Evolutionary conservation across 1,139 yeast species (phyloP).

Genomic region (Suhomyces kunorum): DNA sequence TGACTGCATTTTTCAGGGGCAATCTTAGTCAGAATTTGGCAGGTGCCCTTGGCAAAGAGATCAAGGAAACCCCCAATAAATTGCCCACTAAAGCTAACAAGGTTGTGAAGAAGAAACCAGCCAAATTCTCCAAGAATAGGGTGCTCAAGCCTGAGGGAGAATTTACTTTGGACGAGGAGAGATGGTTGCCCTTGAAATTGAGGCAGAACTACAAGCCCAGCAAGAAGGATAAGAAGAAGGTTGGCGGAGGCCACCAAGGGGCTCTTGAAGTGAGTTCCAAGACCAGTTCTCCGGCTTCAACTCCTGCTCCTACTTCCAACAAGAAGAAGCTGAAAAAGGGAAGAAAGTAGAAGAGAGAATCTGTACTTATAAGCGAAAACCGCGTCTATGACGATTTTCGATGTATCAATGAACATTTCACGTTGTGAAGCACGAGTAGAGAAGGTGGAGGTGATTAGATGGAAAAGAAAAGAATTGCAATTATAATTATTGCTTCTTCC

Average conservation of each 20-base stretch:
- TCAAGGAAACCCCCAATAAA: slow-evolving; percentile 15
- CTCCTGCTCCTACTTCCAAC: slow-evolving; percentile 22
- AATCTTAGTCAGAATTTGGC: too few species aligned
- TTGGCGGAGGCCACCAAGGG: slow-evolving; percentile 70
- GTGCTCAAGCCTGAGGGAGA: slow-evolving; percentile 34
- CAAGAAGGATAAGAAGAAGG: slow-evolving; percentile 56
- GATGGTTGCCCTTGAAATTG: slow-evolving; percentile 90
- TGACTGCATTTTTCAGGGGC: neutral
- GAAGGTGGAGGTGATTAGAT: too few species aligned
- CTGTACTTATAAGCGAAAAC: neutral
- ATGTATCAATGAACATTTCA: neutral
- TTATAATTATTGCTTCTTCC: too few species aligned
- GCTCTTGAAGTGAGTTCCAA: slow-evolving; percentile 53
- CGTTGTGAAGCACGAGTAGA: neutral
- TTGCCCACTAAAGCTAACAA: slow-evolving; percentile 24
- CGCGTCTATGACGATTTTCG: slow-evolving; percentile 2
- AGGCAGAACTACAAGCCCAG: slow-evolving; percentile 82
- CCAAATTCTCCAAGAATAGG: slow-evolving; percentile 43
- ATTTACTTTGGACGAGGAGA: slow-evolving; percentile 51
- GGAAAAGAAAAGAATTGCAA: too few species aligned
- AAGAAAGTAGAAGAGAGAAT: slow-evolving; percentile 40
- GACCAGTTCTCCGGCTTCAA: slow-evolving; percentile 20
- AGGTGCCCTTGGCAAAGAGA: slow-evolving; percentile 19
- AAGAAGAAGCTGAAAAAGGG: slow-evolving; percentile 45
- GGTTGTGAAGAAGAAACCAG: slow-evolving; percentile 29